Percentiles rank a stretch among this genome's conserved stretches.
Evolutionary conservation across 305 asterid genomes (phyloP).

Genomic region (Plantago coronopus): DNA sequence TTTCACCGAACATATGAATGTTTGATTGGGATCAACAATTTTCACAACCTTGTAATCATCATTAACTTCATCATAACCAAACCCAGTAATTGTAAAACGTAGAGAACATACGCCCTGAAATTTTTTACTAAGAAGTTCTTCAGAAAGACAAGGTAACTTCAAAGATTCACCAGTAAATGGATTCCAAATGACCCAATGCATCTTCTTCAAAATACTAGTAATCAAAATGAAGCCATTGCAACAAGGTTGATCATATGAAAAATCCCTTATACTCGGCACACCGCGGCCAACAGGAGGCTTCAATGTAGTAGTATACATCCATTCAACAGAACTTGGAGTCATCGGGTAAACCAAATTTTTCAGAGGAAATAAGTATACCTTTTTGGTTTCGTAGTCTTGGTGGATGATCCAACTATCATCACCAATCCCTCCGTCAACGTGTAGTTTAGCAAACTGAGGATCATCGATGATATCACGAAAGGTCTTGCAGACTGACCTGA

Average conservation of each 20-base stretch:
- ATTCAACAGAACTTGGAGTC: background rate
- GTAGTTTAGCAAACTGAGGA: background rate
- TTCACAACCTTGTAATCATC: slow-evolving; percentile 14
- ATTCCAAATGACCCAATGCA: slow-evolving; percentile 9
- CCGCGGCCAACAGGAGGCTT: background rate
- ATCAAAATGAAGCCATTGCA: slow-evolving; percentile 6
- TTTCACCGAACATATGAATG: slow-evolving; percentile 20
- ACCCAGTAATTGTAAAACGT: background rate
- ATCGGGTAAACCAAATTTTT: background rate
- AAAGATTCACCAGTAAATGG: background rate
- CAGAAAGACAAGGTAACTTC: background rate
- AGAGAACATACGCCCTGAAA: too few species aligned
- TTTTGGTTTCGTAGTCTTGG: background rate
- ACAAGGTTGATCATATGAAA: background rate
- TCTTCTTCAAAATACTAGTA: background rate
- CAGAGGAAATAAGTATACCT: background rate
- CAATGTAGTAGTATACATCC: background rate
- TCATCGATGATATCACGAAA: too few species aligned
- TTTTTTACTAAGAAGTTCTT: too few species aligned
- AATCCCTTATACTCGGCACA: background rate
- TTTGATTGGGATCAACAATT: background rate
- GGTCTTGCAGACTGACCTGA: too few species aligned
- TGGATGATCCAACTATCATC: background rate
- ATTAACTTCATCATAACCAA: background rate
- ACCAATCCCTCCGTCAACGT: background rate